Base-by-base conservation (phyloP, 805 yeast species). In the Priceomyces melissophilus region DNA sequence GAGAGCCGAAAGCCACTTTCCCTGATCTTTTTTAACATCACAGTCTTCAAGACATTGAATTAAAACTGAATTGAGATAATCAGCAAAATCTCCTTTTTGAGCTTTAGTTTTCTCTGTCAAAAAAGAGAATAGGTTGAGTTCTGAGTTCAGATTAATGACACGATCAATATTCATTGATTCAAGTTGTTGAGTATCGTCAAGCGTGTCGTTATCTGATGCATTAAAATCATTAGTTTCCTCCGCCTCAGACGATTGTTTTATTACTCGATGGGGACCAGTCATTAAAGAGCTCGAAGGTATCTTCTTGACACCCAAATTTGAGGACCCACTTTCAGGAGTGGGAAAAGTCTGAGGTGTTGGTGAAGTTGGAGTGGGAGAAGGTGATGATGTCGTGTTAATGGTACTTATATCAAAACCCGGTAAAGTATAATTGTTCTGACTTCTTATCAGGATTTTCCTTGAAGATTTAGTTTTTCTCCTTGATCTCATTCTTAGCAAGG, bases 41-140 rank as follows among this genome's bases (percentile, higher is more conserved):
- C 84, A 82, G 52, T 84, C 91, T 3, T 65, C 64, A 32, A 87
- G 64, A 10, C 81, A 73, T 56, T 87, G 95, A 6, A 54, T 59
- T 10, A 86, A 54, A 9, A 86, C 56, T 2, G 67, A 64, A n/a
- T 69, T 65, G 31, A 84, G 67, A 44, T 78, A 82, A 10, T 53
- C 60, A 28, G 67, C 64, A 42, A 61, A 67, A 5, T 50, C 41
- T 3, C 33, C 13, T 2, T 49, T 46, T 7, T 38, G 46, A 3
- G 44, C 14, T 27, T 14, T 29, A 5, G 15, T 9, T 13, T 40
- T 37, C 32, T 40, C 40, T 10, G 29, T 13, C 20, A 25, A 17
- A 32, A 17, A 15, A 16, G 17, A n/a, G 4, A 15, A 23, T 6
- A 16, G 26, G 27, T 32, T 26, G 8, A 20, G 25, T 12, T 32